Evolutionary conservation across 257 asterid species (phyloP), one percentile per base, ranked within the genome.

Genomic region (Cruciata laevipes): DNA sequence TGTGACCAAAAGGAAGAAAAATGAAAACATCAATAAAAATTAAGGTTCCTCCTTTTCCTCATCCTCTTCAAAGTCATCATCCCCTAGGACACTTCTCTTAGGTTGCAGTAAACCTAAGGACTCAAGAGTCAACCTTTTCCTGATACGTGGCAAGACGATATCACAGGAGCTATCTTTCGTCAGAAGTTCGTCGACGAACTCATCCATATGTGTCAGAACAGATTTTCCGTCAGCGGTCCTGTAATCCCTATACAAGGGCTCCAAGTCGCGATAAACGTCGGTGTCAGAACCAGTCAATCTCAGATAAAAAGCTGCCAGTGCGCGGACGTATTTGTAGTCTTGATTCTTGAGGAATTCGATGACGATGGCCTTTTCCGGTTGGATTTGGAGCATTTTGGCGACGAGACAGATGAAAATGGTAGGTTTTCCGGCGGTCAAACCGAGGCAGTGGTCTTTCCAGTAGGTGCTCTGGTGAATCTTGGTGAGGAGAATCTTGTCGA

Each of bases 391-490:
- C 99, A 90, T 90, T 83, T 90, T 88, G 84, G 79, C 80, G 58
- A 93, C 86, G 14, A 93, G 96, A 67, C 97, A 88, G 80, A 90
- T 83, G 75, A 93, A 93, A 35, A 96, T 96, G 33, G 95, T 78
- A 38, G 96, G 96, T 1, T 62, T 79, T 89, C 90, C 98, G 32
- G 97, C 97, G 30, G 98, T 90, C 21, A 93, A 83, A 4, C 97
- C 98, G 73, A 90, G 88, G 61, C 98, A 93, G 40, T 90, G 96
- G 75, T 90, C 97, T 79, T 93, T 93, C 97, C 98, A 90, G 80
- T 85, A 86, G 6, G 90, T 93, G 51, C 77, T 65, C 72, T 90
- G 96, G 76, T 93, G 85, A 56, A 93, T 88, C 81, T 93, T 93
- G 4, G 95, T 74, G 14, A 97, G 82, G 73, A 93, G 77, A 17